Evolutionary conservation across 2,329 filamentous ascomycete genomes (phyloP).

Genomic region (Emericellopsis cladophorae): DNA sequence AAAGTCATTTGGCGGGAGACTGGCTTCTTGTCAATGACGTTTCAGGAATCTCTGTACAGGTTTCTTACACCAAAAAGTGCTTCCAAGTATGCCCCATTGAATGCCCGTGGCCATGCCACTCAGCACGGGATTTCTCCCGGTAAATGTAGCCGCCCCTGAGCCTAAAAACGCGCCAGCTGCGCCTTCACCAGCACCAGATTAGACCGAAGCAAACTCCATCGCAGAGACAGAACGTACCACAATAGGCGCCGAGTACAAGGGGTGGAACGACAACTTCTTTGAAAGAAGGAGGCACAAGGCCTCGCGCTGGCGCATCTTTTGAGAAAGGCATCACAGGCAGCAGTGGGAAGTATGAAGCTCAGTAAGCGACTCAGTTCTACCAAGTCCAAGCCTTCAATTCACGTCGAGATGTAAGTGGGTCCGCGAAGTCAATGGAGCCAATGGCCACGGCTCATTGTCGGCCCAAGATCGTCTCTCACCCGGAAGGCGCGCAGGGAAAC

Average conservation of each 20-base stretch:
- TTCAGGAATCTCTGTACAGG: too few relatives aligned
- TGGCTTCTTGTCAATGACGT: conserved; percentile 12
- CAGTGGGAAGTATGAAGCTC: neutral
- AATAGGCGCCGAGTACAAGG: conserved; percentile 44
- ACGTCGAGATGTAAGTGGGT: neutral
- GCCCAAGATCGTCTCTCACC: too few relatives aligned
- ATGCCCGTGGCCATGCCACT: conserved; percentile 62
- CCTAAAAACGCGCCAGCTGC: conserved; percentile 50
- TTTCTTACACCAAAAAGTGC: conserved; percentile 56
- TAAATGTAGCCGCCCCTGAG: conserved; percentile 58
- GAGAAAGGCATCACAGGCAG: conserved; percentile 7
- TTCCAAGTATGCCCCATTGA: conserved; percentile 72
- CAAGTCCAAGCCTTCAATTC: neutral
- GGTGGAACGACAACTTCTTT: conserved; percentile 34
- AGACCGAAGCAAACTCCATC: neutral
- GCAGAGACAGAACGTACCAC: conserved; percentile 27
- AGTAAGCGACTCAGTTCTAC: neutral
- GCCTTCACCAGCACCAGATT: conserved; percentile 25
- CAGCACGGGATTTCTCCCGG: conserved; percentile 52
- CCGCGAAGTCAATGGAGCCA: too few relatives aligned
- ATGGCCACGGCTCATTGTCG: too few relatives aligned
- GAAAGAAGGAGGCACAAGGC: conserved; percentile 28
- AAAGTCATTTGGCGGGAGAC: conserved; percentile 34
- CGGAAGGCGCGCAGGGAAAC: too few relatives aligned
- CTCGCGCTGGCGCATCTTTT: conserved; percentile 11